Base-by-base conservation (phyloP, 495 filamentous ascomycete species). In the Trichoderma parareesei region DNA sequence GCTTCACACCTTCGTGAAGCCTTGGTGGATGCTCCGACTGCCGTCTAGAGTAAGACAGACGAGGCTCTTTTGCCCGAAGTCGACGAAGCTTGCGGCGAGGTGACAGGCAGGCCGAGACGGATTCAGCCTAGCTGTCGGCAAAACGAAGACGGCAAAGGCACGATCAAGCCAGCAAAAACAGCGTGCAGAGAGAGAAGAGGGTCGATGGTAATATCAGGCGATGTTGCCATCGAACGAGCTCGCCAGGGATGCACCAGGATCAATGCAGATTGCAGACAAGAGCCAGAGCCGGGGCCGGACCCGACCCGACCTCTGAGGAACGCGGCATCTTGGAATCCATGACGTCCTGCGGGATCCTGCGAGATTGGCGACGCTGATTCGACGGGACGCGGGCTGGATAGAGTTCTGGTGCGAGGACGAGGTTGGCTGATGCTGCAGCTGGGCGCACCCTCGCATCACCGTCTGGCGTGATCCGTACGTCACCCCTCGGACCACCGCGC, bases 291-390 rank as follows among this genome's bases (percentile, higher is more conserved):
- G 16, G n/a, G 5, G 44, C 44, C 16, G 44, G 8, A 48, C 16
- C 10, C 11, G 44, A 16, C 13, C 44, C n/a, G 20, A n/a, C 53
- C 53, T 6, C 53, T 16, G 53, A 27, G 33, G 6, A 57, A 35
- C 35, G 27, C 53, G 18, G 48, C 48, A 55, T 27, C 27, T 27
- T 5, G 27, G 48, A 9, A 18, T 13, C 53, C 53, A 38, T 57
- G 20, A 11, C 53, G 53, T 37, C 53, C 27, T 27, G 27, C 27
- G 27, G 27, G 27, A 27, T 27, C 27, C 27, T 35, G 53, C 20
- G 9, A 57, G 53, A 57, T 57, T 57, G 53, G 27, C 53, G 53
- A 57, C 35, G 9, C 53, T 57, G 53, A 57, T 57, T 57, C 53
- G 53, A 4, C 53, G 53, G 20, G 10, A 10, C 14, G 11, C 37